phyloP scores from a whole-genome alignment of 805 yeast genomes.

The Saturnispora saitoi region DNA sequence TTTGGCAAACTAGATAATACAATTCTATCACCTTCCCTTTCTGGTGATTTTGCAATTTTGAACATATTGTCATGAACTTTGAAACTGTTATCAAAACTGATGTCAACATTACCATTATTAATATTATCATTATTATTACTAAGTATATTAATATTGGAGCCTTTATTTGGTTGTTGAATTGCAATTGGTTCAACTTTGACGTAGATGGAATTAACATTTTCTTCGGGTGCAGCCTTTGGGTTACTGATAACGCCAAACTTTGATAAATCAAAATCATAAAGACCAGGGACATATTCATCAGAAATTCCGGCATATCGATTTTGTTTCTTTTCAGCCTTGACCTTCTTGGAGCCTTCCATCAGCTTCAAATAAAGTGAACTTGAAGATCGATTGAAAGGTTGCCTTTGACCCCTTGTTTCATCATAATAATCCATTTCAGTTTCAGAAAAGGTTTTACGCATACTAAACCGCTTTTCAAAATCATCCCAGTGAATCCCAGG shows the following conservation, averaged over 20 bases:
- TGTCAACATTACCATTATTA: neutral
- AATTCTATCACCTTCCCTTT: constrained; percentile 32
- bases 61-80: constrained; percentile 17
- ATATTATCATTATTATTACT: neutral
- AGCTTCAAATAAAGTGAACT: neutral
- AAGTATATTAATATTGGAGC: neutral
- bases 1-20: constrained; percentile 38
- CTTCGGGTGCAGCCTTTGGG: constrained; percentile 4
- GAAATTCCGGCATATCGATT: constrained; percentile 39
- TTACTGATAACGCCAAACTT: constrained; percentile 16
- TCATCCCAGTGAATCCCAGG: constrained; percentile 21
- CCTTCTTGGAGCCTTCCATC: neutral
- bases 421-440: constrained; percentile 56
- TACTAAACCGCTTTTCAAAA: constrained; percentile 14
- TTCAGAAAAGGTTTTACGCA: constrained; percentile 55
- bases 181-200: constrained; percentile 26
- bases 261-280: constrained; percentile 30
- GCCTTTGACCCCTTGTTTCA: constrained; percentile 25
- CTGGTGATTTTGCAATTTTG: constrained; percentile 25
- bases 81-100: constrained; percentile 5
- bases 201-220: constrained; percentile 11
- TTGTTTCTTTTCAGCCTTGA: neutral
- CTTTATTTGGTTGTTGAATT: constrained; percentile 10
- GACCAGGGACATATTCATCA: constrained; percentile 71
- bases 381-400: constrained; percentile 2